These are phyloP conservation scores for Macrotyloma uniflorum DNA, from an alignment of 306 rosid genomes.

Conservation along the genomic window DNA sequence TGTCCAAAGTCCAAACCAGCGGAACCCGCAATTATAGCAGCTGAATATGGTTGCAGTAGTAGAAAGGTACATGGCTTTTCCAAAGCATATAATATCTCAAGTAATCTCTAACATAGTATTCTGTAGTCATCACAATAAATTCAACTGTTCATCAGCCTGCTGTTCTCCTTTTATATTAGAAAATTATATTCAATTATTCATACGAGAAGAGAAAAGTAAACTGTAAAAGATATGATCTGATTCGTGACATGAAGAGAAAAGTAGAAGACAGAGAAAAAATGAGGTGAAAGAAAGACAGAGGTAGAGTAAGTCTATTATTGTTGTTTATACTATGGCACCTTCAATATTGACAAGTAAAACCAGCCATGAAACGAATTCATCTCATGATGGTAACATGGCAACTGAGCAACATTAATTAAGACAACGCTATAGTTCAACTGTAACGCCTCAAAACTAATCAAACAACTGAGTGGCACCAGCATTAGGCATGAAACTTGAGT, in stretches of 20 bases:
- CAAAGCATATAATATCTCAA: too few relatives aligned
- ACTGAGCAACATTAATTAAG: conserved; percentile 29
- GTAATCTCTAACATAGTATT: not conserved
- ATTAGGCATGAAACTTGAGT: not conserved
- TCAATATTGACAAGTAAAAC: conserved; percentile 11
- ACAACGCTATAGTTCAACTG: conserved; percentile 2
- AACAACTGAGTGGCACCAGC: conserved; percentile 3
- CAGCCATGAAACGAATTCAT: not conserved
- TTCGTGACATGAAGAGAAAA: not conserved
- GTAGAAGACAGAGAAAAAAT: not conserved
- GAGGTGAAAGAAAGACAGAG: not conserved
- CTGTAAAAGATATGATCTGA: not conserved
- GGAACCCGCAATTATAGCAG: not conserved
- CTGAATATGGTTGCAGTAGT: not conserved
- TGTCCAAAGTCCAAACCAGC: not conserved
- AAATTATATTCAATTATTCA: too few relatives aligned
- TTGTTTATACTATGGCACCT: conserved; percentile 1
- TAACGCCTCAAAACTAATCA: conserved; percentile 5
- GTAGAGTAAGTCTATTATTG: not conserved
- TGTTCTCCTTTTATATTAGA: too few relatives aligned
- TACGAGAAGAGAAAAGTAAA: not conserved
- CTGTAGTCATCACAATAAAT: not conserved
- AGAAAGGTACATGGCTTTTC: not conserved
- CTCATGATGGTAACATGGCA: not conserved
- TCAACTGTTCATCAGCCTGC: too few relatives aligned